Conservation (phyloP, 2,329 filamentous ascomycete species). For the Fusarium hainanense region DNA sequence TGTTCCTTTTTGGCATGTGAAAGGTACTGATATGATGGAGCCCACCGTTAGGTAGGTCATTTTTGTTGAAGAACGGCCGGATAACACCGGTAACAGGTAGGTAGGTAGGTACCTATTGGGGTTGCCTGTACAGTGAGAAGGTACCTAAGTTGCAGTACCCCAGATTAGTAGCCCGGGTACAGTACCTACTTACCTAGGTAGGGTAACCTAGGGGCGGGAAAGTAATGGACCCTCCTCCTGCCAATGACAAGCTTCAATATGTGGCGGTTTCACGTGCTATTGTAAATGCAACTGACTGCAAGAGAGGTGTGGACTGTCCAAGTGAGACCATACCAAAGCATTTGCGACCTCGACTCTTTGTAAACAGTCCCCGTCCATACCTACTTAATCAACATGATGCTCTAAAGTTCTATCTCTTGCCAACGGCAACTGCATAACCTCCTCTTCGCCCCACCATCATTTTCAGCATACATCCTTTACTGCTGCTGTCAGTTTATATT, state of each 20-base stretch:
- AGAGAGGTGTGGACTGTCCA: conserved; percentile 31
- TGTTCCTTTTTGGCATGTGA: conserved; percentile 7
- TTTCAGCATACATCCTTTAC: conserved; percentile 7
- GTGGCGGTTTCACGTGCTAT: conserved; percentile 49
- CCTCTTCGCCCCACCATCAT: conserved; percentile 11
- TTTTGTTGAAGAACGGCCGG: conserved; percentile 18
- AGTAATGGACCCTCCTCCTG: conserved; percentile 17
- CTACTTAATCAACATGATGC: conserved; percentile 31
- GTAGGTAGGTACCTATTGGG: no score
- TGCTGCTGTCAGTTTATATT: conserved; percentile 40
- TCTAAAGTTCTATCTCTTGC: conserved; percentile 38
- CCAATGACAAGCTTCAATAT: conserved; percentile 38
- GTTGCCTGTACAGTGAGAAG: not conserved
- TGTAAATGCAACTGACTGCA: conserved; percentile 31
- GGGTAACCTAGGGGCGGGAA: conserved; percentile 1
- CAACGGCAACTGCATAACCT: conserved; percentile 26
- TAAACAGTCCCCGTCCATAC: conserved; percentile 29
- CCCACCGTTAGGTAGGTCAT: not conserved
- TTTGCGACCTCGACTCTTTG: conserved; percentile 40
- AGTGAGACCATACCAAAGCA: conserved; percentile 44
- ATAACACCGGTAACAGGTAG: conserved; percentile 23
- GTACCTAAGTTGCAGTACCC: not conserved
- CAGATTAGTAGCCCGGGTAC: not conserved
- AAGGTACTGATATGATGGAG: not conserved
- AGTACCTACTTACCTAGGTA: no score